Evolutionary conservation across 1,139 yeast genomes (phyloP).

Genomic region (Blastobotrys capitulatus): DNA sequence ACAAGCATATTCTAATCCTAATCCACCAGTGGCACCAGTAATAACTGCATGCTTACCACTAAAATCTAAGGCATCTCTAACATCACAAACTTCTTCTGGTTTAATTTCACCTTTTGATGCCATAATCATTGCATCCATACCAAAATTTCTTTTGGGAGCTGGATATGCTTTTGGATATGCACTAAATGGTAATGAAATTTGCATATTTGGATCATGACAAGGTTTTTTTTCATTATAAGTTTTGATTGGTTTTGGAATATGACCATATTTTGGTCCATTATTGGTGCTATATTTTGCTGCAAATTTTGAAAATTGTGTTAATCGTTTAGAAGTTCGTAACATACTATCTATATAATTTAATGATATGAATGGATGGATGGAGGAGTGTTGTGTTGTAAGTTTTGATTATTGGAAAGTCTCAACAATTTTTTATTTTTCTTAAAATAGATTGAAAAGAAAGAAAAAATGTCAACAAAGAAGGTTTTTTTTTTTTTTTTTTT

Average conservation of each 20-base stretch:
- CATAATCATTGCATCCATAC: conserved; percentile 3
- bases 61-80: conserved; percentile 31
- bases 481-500: too few species aligned
- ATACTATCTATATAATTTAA: background rate
- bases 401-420: too few species aligned
- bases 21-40: conserved; percentile 82
- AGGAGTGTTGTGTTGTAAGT: too few species aligned
- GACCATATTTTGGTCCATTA: background rate
- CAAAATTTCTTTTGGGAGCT: conserved; percentile 1
- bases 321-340: background rate
- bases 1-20: conserved; percentile 50
- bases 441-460: background rate
- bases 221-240: background rate
- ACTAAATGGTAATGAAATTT: background rate
- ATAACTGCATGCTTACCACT: conserved; percentile 68
- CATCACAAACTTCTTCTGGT: conserved; percentile 5
- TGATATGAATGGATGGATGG: too few species aligned
- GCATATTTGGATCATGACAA: background rate
- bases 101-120: background rate
- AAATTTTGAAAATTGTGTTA: too few species aligned
- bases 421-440: too few species aligned
- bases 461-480: too few species aligned
- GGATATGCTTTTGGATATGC: background rate
- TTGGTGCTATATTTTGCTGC: too few species aligned
- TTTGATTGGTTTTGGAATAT: background rate